Evolutionary conservation across 73 alveolate species (phyloP).

Genomic region (Paraurostyla sp.): DNA sequence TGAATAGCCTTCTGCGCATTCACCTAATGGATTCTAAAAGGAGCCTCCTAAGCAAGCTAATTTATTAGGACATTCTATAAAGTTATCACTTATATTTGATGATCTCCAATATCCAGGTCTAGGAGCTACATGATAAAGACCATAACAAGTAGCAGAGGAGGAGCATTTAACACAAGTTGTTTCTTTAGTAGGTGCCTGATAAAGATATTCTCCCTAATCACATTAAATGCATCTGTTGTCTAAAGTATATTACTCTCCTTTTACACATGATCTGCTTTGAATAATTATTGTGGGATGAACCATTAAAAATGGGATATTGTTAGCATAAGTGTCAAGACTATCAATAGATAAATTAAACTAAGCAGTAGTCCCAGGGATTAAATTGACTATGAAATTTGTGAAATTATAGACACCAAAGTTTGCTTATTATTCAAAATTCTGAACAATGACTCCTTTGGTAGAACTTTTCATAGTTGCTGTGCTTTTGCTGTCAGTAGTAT

Average conservation of each 20-base stretch:
- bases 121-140: slow-evolving; percentile 10
- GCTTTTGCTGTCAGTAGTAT: slow-evolving; percentile 19
- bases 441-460: background rate
- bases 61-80: slow-evolving; percentile 65
- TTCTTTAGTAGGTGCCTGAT: background rate
- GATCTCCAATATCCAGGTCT: slow-evolving; percentile 70
- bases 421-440: slow-evolving; percentile 29
- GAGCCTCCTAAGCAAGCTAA: slow-evolving; percentile 69
- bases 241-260: slow-evolving; percentile 36
- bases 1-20: slow-evolving; percentile 53
- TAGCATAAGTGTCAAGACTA: background rate
- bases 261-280: slow-evolving; percentile 9
- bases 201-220: background rate
- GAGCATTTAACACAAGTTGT: background rate
- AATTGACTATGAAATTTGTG: background rate
- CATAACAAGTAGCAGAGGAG: slow-evolving; percentile 2
- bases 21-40: background rate
- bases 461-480: slow-evolving; percentile 7
- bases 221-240: slow-evolving; percentile 18
- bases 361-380: background rate
- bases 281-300: background rate
- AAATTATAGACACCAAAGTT: slow-evolving; percentile 25
- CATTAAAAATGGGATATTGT: slow-evolving; percentile 6
- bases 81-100: slow-evolving; percentile 32
- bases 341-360: background rate